Base-by-base conservation (phyloP, 768 basidiomycete species). In the Mycena maculata region DNA sequence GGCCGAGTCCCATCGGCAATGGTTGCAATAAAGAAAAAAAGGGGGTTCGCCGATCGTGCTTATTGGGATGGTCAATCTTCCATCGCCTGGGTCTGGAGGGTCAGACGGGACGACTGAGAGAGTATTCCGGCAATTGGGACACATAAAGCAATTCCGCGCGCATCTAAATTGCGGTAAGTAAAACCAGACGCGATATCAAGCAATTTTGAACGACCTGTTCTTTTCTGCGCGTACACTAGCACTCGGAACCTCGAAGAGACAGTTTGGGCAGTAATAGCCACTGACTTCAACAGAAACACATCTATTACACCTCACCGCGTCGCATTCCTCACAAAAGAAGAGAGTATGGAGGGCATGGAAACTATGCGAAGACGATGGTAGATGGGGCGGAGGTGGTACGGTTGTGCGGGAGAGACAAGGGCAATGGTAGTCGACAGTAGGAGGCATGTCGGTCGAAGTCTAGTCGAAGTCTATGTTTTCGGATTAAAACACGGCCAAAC, bases 321-420 rank as follows among this genome's bases (percentile, higher is more conserved):
- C 97, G 78, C 98, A 99, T 86, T 99, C 97, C 79, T 98, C 96
- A 78, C 98, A 99, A 77, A 99, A 99, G 79, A 95, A 98, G 10
- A 99, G 88, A 30, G 86, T 87, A 73, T 94, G 87, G 2, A 99
- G 86, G 8, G 91, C 86, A 72, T 96, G 94, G 75, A 96, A 94
- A 71, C 88, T 90, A 72, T 90, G 87, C 0, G 90, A 88, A 0
- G 95, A 94, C 0, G 95, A 94, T 2, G 87, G 81, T 0, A 93
- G 83, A 72, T 89, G 90, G 0, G 92, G 93, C 4, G 90, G 91
- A 13, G 93, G 93, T 13, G 91, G 90, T 23, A 84, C 77, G 18
- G 85, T 85, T 20, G 85, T 83, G 8, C 78, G 76, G 22, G 90
- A 87, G 16, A 90, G 83, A 76, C 93, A 94, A 41, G 92, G 86